Conservation (phyloP, 1,284 basidiomycete species). For the Fomitiporia mediterranea region DNA sequence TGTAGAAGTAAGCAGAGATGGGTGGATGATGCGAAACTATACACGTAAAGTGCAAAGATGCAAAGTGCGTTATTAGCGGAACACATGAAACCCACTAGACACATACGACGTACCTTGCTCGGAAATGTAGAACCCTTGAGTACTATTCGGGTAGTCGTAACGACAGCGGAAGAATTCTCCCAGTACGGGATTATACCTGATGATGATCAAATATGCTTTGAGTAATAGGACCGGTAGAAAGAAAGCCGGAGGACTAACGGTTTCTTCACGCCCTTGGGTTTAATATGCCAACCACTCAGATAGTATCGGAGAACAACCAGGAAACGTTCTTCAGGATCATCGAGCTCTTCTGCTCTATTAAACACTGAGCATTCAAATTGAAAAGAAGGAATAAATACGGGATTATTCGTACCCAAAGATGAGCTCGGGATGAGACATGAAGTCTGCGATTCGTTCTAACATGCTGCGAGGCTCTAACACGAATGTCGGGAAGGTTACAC, state of each 20-base stretch:
- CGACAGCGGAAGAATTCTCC: constrained; percentile 98
- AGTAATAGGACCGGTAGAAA: background rate
- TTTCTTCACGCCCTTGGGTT: constrained; percentile 99
- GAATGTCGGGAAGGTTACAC: constrained; percentile 92
- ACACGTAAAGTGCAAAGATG: constrained; percentile 3
- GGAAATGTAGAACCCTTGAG: constrained; percentile 93
- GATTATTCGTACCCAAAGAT: constrained; percentile 78
- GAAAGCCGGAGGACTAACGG: constrained; percentile 53
- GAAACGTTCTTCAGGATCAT: constrained; percentile 88
- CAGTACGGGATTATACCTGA: constrained; percentile 92
- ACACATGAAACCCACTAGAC: background rate
- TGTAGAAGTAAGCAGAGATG: constrained; percentile 95
- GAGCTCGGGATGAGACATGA: constrained; percentile 98
- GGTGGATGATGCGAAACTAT: constrained; percentile 92
- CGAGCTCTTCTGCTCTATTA: constrained; percentile 64
- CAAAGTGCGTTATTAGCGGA: background rate
- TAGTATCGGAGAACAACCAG: constrained; percentile 92
- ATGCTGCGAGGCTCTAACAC: constrained; percentile 92
- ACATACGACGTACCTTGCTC: constrained; percentile 72
- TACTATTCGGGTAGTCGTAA: constrained; percentile 90
- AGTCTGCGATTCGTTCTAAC: constrained; percentile 96
- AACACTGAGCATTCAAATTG: constrained; percentile 18
- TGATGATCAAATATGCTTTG: background rate
- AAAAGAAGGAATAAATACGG: constrained; percentile 21
- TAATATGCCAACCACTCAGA: constrained; percentile 99